Percentiles rank a stretch among this genome's conserved stretches.
phyloP scores from a whole-genome alignment of 179 eudicot species.

The Beta lomatogona region DNA sequence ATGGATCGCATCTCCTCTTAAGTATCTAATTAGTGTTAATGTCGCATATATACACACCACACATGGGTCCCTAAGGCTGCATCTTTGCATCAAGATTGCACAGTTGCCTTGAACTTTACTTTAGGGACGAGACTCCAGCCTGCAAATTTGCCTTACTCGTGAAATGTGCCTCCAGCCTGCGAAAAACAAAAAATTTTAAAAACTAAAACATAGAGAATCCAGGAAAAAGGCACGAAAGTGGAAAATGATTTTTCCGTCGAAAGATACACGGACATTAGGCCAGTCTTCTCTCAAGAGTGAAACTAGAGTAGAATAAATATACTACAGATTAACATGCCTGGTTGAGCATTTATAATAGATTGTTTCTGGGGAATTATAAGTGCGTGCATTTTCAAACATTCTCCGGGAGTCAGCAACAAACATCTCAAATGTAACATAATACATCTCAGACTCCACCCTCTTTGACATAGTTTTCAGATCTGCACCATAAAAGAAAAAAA shows the following conservation, averaged over 20 bases:
- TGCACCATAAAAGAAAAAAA: constrained; percentile 23
- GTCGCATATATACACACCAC: constrained; percentile 17
- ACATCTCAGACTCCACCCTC: constrained; percentile 89
- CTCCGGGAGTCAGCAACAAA: constrained; percentile 80
- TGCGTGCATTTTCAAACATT: constrained; percentile 90
- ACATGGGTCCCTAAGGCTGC: constrained; percentile 17
- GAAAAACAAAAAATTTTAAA: background rate
- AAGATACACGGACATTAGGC: too few relatives aligned
- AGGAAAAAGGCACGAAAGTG: background rate
- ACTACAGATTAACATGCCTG: constrained; percentile 46
- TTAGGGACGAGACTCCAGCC: constrained; percentile 64
- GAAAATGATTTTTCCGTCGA: too few relatives aligned
- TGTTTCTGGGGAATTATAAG: constrained; percentile 90
- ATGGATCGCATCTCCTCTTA: background rate
- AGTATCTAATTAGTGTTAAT: background rate
- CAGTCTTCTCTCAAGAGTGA: too few relatives aligned
- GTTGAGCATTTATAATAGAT: constrained; percentile 88
- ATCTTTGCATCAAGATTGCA: constrained; percentile 49
- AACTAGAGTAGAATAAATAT: background rate
- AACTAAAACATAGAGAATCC: background rate
- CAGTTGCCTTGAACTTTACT: constrained; percentile 52
- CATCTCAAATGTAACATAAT: constrained; percentile 90
- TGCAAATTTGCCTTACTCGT: constrained; percentile 38
- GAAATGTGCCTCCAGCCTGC: constrained; percentile 29
- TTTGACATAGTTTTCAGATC: constrained; percentile 87